Evolutionary conservation across 257 asterid genomes (phyloP).

Genomic region (Nicotiana undulata): DNA sequence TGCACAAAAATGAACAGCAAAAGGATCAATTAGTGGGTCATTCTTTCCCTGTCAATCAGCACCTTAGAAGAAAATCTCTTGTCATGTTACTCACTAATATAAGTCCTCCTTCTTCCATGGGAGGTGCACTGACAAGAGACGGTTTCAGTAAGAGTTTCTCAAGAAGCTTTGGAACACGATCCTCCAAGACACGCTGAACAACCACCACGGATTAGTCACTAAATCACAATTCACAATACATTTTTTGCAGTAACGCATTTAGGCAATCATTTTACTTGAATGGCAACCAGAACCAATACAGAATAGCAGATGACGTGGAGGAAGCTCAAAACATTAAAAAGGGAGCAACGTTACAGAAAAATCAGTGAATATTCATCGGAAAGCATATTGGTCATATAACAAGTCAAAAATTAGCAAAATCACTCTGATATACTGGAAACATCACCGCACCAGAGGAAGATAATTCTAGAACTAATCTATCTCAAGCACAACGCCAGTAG

Average conservation of each 20-base stretch:
- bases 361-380: neutral
- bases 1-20: slow-evolving; percentile 14
- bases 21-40: slow-evolving; percentile 16
- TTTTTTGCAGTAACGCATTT: neutral
- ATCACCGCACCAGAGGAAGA: slow-evolving; percentile 4
- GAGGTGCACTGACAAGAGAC: slow-evolving; percentile 80
- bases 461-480: slow-evolving; percentile 5
- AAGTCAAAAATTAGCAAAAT: neutral
- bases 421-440: neutral
- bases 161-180: slow-evolving; percentile 86
- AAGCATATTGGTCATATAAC: neutral
- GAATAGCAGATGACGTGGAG: neutral
- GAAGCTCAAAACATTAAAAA: slow-evolving; percentile 1
- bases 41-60: neutral
- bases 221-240: neutral
- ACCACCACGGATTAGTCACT: neutral
- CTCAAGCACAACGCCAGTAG: slow-evolving; percentile 13
- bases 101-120: slow-evolving; percentile 97
- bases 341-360: neutral
- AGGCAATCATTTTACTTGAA: neutral
- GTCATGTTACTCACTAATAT: slow-evolving; percentile 53
- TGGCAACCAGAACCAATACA: neutral
- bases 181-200: slow-evolving; percentile 89
- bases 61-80: neutral
- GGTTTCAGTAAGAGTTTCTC: slow-evolving; percentile 86